Evolutionary conservation across 495 filamentous ascomycete genomes (phyloP).

Genomic region (Penicillium longicatenatum): DNA sequence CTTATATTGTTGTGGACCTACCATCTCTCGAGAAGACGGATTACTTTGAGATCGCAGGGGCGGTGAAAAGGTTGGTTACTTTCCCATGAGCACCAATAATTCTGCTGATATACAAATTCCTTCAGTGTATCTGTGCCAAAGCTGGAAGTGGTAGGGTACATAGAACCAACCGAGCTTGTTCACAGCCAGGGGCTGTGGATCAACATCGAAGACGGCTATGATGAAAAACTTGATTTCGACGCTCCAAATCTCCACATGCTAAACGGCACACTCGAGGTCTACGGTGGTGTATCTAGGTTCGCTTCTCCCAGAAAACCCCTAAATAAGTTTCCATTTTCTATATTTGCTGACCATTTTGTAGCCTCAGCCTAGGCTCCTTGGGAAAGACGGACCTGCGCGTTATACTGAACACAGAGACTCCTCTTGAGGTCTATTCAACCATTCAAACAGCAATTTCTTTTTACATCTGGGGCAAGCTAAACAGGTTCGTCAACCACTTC

Average conservation of each 20-base stretch:
- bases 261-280: neutral
- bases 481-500: neutral
- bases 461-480: neutral
- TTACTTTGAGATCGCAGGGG: neutral
- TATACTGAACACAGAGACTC: neutral
- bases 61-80: neutral
- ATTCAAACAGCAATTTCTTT: neutral
- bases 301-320: neutral
- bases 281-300: constrained; percentile 5
- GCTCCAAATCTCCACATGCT: constrained; percentile 3
- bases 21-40: neutral
- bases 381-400: neutral
- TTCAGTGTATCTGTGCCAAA: neutral
- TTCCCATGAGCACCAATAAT: neutral
- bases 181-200: neutral
- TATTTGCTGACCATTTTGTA: neutral
- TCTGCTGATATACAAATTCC: neutral
- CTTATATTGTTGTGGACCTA: neutral
- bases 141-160: neutral
- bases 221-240: constrained; percentile 1
- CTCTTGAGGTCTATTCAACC: neutral
- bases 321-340: no score
- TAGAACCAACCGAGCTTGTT: neutral
- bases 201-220: neutral
- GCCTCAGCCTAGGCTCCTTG: neutral